phyloP scores from a whole-genome alignment of 192 early-diverging fungal genomes.

The Glomus cerebriforme region DNA sequence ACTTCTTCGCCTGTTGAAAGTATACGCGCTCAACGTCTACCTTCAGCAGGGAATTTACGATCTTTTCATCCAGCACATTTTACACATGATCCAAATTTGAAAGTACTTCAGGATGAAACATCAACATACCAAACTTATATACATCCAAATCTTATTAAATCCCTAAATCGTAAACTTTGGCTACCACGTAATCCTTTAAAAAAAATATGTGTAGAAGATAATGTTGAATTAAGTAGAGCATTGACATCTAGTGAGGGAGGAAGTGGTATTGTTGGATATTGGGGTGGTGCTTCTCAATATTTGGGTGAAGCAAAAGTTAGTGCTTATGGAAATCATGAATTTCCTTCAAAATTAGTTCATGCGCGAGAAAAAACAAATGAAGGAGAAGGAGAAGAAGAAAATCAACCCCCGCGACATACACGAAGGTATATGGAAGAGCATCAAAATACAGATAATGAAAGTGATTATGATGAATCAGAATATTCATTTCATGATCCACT shows the following conservation, averaged over 20 bases:
- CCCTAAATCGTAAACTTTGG: constrained; percentile 44
- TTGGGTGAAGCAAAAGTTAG: constrained; percentile 22
- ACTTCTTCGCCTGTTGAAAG: neutral
- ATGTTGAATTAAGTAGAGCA: constrained; percentile 41
- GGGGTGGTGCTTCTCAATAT: constrained; percentile 14
- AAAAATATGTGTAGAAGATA: constrained; percentile 42
- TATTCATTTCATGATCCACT: neutral
- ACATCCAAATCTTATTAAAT: constrained; percentile 47
- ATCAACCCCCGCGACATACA: neutral
- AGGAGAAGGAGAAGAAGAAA: neutral
- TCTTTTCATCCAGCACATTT: neutral
- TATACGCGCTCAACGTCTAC: neutral
- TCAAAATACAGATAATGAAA: neutral
- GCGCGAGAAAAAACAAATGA: neutral
- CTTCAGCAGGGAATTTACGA: constrained; percentile 5
- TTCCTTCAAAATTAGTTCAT: constrained; percentile 1
- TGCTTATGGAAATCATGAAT: neutral
- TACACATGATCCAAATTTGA: constrained; percentile 20
- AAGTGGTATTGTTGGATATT: constrained; percentile 15
- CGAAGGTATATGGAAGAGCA: neutral
- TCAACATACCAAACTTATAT: constrained; percentile 48
- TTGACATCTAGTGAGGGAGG: constrained; percentile 35
- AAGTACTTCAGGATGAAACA: constrained; percentile 35
- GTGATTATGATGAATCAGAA: neutral
- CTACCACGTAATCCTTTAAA: constrained; percentile 44